Base-by-base conservation (phyloP, 345 rosid species). In the Hibiscus trionum region DNA sequence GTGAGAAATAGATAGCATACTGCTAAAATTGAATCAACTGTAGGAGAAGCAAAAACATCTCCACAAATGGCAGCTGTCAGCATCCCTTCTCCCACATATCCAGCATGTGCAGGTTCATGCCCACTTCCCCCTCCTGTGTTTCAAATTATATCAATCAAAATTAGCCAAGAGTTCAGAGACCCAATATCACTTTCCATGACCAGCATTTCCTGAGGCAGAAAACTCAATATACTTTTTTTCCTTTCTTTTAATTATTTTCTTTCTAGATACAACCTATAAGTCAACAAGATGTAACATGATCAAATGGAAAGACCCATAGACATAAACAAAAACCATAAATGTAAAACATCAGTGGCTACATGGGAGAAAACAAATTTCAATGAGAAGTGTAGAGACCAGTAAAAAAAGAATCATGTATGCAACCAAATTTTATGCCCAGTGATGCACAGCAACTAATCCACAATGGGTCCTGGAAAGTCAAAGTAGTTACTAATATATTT, bases 21-120 rank as follows among this genome's bases (percentile, higher is more conserved):
- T 74, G 99, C 97, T 55, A 95, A 72, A 82, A 95, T 89, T 71
- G 99, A 84, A 83, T 95, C 99, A 78, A 91, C 96, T 14, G 93
- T 87, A 50, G 99, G 99, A 58, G 97, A 91, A 46, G 92, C 82
- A 85, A 95, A 95, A 81, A 95, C 82, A 80, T 95, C 97, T 77
- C 99, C 97, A 27, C 99, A 91, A 64, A 95, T 83, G 62, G 99
- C 93, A 49, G 97, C 99, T 29, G 97, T 91, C 44, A 95, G 93
- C 99, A 95, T 95, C 77, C 99, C 99, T 83, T 95, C 97, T 79
- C 99, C 99, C 37, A 95, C 99, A 83, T 83, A 95, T 61, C 99
- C 99, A 86, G 99, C 88, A 56, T 90, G 93, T 49, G 99, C 97
- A 74, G 99, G 97, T 72, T 95, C 99, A 84, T 95, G 99, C 46